phyloP scores from a whole-genome alignment of 2,329 filamentous ascomycete genomes.

The Leptographium lundbergii region DNA sequence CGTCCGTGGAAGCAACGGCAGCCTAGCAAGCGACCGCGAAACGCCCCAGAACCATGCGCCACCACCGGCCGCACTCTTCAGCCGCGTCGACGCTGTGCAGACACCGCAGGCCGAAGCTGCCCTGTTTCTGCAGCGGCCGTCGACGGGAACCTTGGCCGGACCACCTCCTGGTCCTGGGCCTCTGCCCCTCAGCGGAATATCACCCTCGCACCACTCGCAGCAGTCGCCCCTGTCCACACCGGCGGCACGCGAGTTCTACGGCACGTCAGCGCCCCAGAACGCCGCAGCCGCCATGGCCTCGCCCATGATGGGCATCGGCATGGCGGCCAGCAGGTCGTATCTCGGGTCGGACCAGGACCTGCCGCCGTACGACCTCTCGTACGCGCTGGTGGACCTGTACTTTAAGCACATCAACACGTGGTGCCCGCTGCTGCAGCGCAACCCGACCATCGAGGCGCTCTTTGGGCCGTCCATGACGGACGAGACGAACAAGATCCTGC shows the following conservation, averaged over 20 bases:
- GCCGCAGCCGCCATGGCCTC: conserved; percentile 10
- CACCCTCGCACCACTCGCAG: conserved; percentile 20
- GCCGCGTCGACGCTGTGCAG: conserved; percentile 33
- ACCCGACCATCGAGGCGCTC: conserved; percentile 66
- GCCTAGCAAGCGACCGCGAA: conserved; percentile 39
- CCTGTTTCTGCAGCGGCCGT: conserved; percentile 49
- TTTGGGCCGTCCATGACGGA: conserved; percentile 68
- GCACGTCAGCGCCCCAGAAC: conserved; percentile 12
- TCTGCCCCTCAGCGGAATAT: conserved; percentile 23
- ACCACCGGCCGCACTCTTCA: conserved; percentile 26
- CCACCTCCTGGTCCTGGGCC: background rate
- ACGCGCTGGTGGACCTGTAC: conserved; percentile 61
- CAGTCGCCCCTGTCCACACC: conserved; percentile 23
- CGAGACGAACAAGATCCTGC: conserved; percentile 67
- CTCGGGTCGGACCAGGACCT: conserved; percentile 50
- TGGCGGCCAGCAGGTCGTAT: conserved; percentile 34
- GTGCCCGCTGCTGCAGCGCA: conserved; percentile 83
- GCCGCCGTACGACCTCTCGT: conserved; percentile 62
- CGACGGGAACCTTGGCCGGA: conserved; percentile 16
- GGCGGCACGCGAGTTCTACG: conserved; percentile 37
- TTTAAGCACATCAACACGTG: conserved; percentile 73
- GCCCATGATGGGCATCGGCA: conserved; percentile 32
- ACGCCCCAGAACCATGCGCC: conserved; percentile 35
- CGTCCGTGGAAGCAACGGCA: conserved; percentile 35
- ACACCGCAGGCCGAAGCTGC: conserved; percentile 45